These are phyloP conservation scores for Diplocarpon rosae DNA, from an alignment of 2,329 filamentous ascomycete species.

Conservation along the genomic window DNA sequence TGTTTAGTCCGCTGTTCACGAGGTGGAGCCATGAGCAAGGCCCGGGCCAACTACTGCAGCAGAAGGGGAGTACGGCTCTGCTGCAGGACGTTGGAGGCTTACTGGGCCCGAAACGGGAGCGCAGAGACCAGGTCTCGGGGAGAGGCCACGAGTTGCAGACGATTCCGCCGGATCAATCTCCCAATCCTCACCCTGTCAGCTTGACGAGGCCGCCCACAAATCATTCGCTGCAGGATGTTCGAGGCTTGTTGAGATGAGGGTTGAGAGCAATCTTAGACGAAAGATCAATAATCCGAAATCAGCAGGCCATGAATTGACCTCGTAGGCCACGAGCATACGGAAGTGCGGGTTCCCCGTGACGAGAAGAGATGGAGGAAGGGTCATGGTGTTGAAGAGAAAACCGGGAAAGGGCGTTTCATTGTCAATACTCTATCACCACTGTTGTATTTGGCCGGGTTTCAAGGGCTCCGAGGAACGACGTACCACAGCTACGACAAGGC, in stretches of 20 bases:
- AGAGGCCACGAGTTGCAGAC: slow-evolving; percentile 22
- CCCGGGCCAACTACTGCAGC: slow-evolving; percentile 32
- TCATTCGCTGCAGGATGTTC: slow-evolving; percentile 32
- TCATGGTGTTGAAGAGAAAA: too few relatives aligned
- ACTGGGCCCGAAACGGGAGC: slow-evolving; percentile 37
- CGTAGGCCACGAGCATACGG: too few relatives aligned
- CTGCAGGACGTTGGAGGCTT: slow-evolving; percentile 48
- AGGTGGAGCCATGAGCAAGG: slow-evolving; percentile 17
- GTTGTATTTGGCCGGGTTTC: too few relatives aligned
- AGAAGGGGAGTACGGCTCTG: slow-evolving; percentile 45
- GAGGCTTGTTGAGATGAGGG: slow-evolving; percentile 25
- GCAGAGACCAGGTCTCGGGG: slow-evolving; percentile 12
- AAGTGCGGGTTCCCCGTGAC: too few relatives aligned
- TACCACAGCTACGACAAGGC: too few relatives aligned
- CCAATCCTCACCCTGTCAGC: slow-evolving; percentile 9
- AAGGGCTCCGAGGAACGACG: too few relatives aligned
- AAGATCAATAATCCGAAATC: too few relatives aligned
- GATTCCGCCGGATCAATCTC: slow-evolving; percentile 16
- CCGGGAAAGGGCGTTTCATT: too few relatives aligned
- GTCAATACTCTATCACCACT: too few relatives aligned
- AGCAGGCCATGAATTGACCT: too few relatives aligned
- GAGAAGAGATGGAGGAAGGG: too few relatives aligned
- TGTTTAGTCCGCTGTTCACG: slow-evolving; percentile 10
- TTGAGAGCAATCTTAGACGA: too few relatives aligned
- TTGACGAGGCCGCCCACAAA: slow-evolving; percentile 21